Base-by-base conservation (phyloP, 345 rosid genomes). In the Brassica juncea region DNA sequence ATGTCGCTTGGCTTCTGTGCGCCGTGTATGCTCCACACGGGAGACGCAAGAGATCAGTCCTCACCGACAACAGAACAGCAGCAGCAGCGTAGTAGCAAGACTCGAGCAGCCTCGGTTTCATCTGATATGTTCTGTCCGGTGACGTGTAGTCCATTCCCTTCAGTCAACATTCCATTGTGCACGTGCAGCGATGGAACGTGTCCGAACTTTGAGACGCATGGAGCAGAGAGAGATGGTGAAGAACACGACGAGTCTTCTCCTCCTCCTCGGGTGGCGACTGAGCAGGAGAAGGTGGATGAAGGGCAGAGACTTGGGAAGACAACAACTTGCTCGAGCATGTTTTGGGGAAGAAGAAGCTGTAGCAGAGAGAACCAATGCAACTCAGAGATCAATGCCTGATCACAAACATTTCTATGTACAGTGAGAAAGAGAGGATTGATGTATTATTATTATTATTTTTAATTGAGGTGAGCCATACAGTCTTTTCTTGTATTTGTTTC, bases 261-360 rank as follows among this genome's bases (percentile, higher is more conserved):
- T 61, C 84, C 92, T 61, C 84, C 92, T 54, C 87, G 27, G 39
- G 80, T 76, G 8, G 42, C 59, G 11, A 80, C 3, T 21, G 97
- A 87, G 55, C 92, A 86, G 77, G 94, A 89, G 72, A 95, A 91
- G 84, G 65, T 84, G 60, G 97, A 87, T 62, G 98, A 88, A 76
- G 97, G 91, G 78, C 82, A 92, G 1, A 84, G 97, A 73, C 84
- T 87, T 77, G 99, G 87, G 81, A 93, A 91, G 79, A 88, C 97
- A 16, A 91, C 86, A 11, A 93, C 86, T 25, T 96, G 99, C 67
- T 90, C 99, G 21, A 92, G 89, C 77, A 90, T 96, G 97, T 93
- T 96, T 47, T 96, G 99, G 99, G 92, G 98, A 73, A 86, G 97
- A 83, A 90, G 99, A 85, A 95, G 98, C 88, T 93, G 98, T 83